Conservation (phyloP, 192 early-diverging fungal species). For the Backusella tarrabulga region DNA sequence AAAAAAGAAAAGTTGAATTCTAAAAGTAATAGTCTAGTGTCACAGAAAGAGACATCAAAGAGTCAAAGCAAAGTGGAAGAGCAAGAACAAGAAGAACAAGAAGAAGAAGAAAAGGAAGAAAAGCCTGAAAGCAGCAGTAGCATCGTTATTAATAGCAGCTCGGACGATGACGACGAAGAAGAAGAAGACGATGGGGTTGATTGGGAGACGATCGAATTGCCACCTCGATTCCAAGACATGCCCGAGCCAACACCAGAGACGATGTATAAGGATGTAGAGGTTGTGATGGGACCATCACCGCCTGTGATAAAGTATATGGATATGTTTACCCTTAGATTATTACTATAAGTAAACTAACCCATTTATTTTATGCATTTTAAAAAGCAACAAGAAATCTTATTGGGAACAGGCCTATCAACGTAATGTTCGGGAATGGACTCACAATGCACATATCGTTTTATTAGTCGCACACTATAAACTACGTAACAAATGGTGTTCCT, state of each 20-base stretch:
- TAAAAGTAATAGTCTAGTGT: not conserved
- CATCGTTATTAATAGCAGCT: not conserved
- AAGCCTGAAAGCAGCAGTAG: not conserved
- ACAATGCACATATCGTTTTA: conserved; percentile 60
- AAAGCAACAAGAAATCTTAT: conserved; percentile 24
- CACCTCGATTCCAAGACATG: conserved; percentile 14
- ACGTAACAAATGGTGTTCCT: conserved; percentile 60
- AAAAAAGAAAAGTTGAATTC: not conserved
- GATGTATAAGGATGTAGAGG: conserved; percentile 39
- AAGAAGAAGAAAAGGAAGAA: not conserved
- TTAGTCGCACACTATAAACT: conserved; percentile 51
- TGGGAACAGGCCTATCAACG: conserved; percentile 54
- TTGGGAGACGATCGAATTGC: conserved; percentile 45
- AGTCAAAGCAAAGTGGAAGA: not conserved
- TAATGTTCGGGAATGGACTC: conserved; percentile 48
- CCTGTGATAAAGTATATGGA: conserved; percentile 3
- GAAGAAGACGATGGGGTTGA: conserved; percentile 32
- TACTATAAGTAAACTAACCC: not conserved
- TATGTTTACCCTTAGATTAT: not conserved
- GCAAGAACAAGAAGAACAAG: too few species aligned
- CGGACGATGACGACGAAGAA: not conserved
- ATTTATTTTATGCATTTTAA: not conserved
- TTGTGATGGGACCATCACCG: conserved; percentile 26
- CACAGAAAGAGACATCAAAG: not conserved
- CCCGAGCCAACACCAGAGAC: not conserved